Base-by-base conservation (phyloP, 1,284 basidiomycete genomes). In the Vanrija sp. region DNA sequence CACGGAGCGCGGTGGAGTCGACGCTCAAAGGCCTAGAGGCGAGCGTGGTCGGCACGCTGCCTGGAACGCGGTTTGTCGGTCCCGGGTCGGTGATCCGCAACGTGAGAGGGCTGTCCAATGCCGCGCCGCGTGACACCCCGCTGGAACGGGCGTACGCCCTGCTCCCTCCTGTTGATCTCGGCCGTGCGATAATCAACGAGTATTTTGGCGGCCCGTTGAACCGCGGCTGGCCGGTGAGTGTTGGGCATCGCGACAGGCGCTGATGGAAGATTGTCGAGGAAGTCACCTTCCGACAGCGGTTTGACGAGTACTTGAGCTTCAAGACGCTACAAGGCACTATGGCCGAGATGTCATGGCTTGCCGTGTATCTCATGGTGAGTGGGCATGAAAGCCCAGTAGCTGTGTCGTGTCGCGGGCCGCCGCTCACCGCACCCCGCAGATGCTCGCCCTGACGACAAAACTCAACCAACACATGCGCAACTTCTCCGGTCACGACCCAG, bases 301-400 rank as follows among this genome's bases (percentile, higher is more conserved):
- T 38, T 12, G 43, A 16, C 6, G 43, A 29, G 21, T 51, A 34
- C 34, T 12, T 34, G 34, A 15, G 34, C 34, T 34, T 34, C 34
- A 34, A 34, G 34, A 1, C 34, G 2, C 34, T 51, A 23, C 34
- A 51, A 21, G 21, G 18, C 1, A 26, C 38, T 9, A 28, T 28
- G 9, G 15, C 49, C 2, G 61, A 65, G 42, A 51, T 58, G 5
- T 38, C 51, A 18, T 65, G 61, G 58, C 40, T 65, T 2, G 57
- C 64, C 6, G 25, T 63, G 18, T 63, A 63, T 42, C 46, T 61
- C 21, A 61, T 59, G 52, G 63, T 65, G 26, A 25, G n/a, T n/a
- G n/a, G n/a, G n/a, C n/a, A n/a, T n/a, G n/a, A n/a, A n/a, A n/a
- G n/a, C n/a, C n/a, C n/a, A n/a, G 61, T 39, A 23, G 6, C 16